Evolutionary conservation across 139 green algal genomes (phyloP).

Genomic region (Asterochloris erici): DNA sequence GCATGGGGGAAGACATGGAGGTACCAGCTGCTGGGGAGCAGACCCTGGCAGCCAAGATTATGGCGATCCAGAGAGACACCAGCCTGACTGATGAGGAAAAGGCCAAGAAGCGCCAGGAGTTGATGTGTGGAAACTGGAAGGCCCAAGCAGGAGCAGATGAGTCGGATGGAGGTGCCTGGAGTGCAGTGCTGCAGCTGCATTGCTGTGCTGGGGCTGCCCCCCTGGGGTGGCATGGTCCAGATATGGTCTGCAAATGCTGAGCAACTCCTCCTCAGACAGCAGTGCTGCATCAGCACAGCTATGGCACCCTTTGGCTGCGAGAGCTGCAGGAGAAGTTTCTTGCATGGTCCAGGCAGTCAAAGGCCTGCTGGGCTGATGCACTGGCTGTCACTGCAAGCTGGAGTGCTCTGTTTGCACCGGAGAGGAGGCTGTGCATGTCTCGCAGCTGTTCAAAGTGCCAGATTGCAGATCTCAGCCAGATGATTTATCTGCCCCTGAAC

Average conservation of each 20-base stretch:
- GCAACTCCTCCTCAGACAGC: not conserved
- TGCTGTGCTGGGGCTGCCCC: not conserved
- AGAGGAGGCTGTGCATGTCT: too few species aligned
- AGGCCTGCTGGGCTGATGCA: too few species aligned
- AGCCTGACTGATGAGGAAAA: conserved; percentile 81
- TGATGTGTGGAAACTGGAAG: conserved; percentile 66
- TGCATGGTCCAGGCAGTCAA: too few species aligned
- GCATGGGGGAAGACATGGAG: not conserved
- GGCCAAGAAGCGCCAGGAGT: conserved; percentile 62
- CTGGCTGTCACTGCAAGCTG: too few species aligned
- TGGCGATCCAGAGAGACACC: conserved; percentile 69
- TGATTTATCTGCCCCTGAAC: not conserved
- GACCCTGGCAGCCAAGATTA: conserved; percentile 52
- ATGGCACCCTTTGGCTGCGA: too few species aligned
- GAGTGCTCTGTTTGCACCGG: too few species aligned
- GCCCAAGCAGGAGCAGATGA: not conserved
- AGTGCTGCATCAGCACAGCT: too few species aligned
- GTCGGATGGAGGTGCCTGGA: not conserved
- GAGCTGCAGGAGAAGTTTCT: too few species aligned
- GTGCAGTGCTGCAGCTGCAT: not conserved
- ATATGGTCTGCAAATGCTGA: not conserved
- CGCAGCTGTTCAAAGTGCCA: too few species aligned
- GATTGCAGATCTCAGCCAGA: not conserved
- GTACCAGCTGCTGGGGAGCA: not conserved
- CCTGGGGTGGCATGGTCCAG: not conserved